phyloP scores from a whole-genome alignment of 495 filamentous ascomycete species.

The Hyaloscypha hepaticicola region DNA sequence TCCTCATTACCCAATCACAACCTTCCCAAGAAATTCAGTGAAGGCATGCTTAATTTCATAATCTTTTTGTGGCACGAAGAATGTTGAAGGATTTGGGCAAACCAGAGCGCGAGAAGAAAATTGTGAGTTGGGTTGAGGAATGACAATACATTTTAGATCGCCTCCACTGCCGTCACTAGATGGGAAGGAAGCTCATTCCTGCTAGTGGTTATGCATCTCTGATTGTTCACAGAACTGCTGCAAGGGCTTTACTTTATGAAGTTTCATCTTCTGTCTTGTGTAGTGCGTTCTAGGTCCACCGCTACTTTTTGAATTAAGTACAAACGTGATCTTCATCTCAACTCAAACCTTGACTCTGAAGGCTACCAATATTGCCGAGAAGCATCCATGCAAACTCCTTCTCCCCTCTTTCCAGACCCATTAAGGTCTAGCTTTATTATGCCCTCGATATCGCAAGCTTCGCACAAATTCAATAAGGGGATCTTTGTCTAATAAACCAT shows the following conservation, averaged over 20 bases:
- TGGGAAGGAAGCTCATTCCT: neutral
- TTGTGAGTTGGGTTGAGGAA: neutral
- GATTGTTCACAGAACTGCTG: too few species aligned
- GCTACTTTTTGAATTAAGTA: neutral
- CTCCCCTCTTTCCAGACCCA: neutral
- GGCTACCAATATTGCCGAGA: neutral
- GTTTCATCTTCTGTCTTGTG: neutral
- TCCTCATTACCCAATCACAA: neutral
- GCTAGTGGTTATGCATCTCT: neutral
- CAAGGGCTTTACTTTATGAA: neutral
- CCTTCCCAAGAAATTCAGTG: neutral
- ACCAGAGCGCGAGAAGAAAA: constrained; percentile 1
- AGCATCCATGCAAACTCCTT: neutral
- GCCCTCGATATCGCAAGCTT: neutral
- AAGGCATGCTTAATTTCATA: neutral
- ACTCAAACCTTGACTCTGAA: neutral
- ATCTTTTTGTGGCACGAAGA: neutral
- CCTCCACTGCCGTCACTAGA: too few species aligned
- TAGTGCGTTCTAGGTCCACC: neutral
- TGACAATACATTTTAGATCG: constrained; percentile 4
- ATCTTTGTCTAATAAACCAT: neutral
- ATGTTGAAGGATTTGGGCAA: neutral
- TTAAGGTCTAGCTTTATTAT: neutral
- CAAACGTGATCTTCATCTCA: neutral
- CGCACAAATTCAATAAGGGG: neutral